phyloP scores from a whole-genome alignment of 1,139 yeast species.

The Geotrichum bryndzae region DNA sequence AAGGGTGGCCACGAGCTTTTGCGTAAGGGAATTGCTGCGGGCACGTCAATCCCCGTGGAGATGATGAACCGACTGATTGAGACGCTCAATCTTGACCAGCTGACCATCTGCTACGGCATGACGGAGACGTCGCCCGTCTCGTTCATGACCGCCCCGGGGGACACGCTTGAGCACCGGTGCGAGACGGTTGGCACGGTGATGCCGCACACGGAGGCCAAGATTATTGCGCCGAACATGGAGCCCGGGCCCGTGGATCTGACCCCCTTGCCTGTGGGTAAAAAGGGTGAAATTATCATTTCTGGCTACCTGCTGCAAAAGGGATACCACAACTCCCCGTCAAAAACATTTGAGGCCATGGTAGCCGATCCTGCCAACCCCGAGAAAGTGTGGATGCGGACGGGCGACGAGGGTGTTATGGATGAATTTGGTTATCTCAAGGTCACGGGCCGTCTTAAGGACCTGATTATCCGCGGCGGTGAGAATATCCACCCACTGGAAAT shows the following conservation, averaged over 20 bases:
- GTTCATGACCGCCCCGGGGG: constrained; percentile 31
- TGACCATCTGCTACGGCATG: constrained; percentile 36
- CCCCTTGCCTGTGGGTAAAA: constrained; percentile 27
- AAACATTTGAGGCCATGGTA: constrained; percentile 31
- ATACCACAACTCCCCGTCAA: constrained; percentile 28
- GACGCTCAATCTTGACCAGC: constrained; percentile 25
- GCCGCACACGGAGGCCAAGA: constrained; percentile 32
- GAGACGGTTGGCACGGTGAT: constrained; percentile 30
- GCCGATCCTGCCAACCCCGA: constrained; percentile 22
- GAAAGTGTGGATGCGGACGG: constrained; percentile 34
- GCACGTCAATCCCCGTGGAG: constrained; percentile 32
- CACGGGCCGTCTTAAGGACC: constrained; percentile 35
- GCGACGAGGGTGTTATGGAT: constrained; percentile 35
- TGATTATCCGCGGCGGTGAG: constrained; percentile 37
- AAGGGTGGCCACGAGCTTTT: constrained; percentile 27
- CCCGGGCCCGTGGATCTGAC: constrained; percentile 21
- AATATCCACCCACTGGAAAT: constrained; percentile 35
- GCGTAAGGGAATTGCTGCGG: constrained; percentile 34
- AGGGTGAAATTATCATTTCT: constrained; percentile 32
- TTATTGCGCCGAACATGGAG: constrained; percentile 20
- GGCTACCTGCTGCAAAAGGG: constrained; percentile 32
- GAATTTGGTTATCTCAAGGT: constrained; percentile 30
- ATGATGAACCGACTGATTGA: constrained; percentile 28
- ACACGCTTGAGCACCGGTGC: constrained; percentile 28
- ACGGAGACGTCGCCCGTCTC: constrained; percentile 35